Evolutionary conservation across 768 basidiomycete species (phyloP).

Genomic region (Tylopilus balloui): DNA sequence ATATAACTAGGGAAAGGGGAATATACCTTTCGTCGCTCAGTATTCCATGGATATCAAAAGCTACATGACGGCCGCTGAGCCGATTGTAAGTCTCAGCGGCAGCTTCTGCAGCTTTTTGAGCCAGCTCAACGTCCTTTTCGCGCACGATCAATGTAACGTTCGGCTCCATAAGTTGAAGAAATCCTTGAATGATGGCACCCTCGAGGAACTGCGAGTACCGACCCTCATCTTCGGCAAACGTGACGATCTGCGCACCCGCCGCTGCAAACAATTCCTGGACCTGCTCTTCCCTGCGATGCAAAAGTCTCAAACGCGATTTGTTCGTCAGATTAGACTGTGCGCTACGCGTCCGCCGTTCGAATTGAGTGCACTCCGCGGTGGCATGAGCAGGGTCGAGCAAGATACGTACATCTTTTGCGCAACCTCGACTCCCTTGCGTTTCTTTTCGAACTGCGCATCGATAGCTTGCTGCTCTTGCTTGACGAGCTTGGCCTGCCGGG

Average conservation of each 20-base stretch:
- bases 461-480: slow-evolving; percentile 94
- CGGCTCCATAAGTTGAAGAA: slow-evolving; percentile 77
- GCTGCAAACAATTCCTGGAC: slow-evolving; percentile 82
- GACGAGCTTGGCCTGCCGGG: slow-evolving; percentile 83
- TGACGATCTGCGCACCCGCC: slow-evolving; percentile 58
- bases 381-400: background rate
- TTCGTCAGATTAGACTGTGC: slow-evolving; percentile 95
- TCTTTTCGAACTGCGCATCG: slow-evolving; percentile 93
- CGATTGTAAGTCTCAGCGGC: slow-evolving; percentile 70
- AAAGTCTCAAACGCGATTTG: slow-evolving; percentile 86
- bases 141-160: slow-evolving; percentile 63
- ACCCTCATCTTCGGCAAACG: slow-evolving; percentile 58
- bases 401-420: slow-evolving; percentile 89
- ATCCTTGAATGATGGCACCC: slow-evolving; percentile 79
- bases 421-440: slow-evolving; percentile 87
- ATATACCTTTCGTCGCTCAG: slow-evolving; percentile 67
- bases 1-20: background rate
- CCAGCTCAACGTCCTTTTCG: slow-evolving; percentile 57
- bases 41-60: slow-evolving; percentile 54
- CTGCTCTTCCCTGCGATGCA: slow-evolving; percentile 89
- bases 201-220: slow-evolving; percentile 82
- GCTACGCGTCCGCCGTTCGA: slow-evolving; percentile 37
- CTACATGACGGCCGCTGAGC: slow-evolving; percentile 66
- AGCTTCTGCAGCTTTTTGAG: slow-evolving; percentile 56
- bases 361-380: background rate